Evolutionary conservation across 805 yeast genomes (phyloP), one percentile per base, ranked within the genome.

Genomic region (Barnettozyma sucrosica): DNA sequence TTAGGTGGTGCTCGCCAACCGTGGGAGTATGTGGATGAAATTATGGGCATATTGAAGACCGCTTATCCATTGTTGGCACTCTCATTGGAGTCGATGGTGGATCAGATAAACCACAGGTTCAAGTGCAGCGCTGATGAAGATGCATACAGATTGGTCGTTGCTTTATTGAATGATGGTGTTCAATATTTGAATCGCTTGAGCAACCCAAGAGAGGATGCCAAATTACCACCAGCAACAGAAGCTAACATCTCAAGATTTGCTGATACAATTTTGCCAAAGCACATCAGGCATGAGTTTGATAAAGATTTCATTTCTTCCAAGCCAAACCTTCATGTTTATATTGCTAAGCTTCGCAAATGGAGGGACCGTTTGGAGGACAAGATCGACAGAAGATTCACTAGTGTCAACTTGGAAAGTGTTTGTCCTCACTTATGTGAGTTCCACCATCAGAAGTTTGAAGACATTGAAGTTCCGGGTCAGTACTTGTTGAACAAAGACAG

Each of bases 361-460:
- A 78, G 97, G 55, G 90, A 89, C 55, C 74, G 97, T 40, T 71
- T 93, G 50, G 98, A 93, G 64, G 96, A 87, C 57, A 89, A 87
- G 62, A 74, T 93, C 51, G 98, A 93, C 63, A 76, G 96, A 54
- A 77, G 95, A 49, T 83, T 89, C 48, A 78, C 82, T 25, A 79
- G 80, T 56, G 85, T 89, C 43, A 85, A 89, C 56, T 67, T 93
- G 52, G 99, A 93, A 66, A 81, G 89, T 48, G 74, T 93, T 52
- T 89, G 97, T 59, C 97, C 98, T 14, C 98, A 92, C 57, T 73
- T 93, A 65, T 85, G 95, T 63, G 97, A 90, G 63, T 93, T 95
- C 79, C 99, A 93, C 67, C 96, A 93, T 64, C 98, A 93, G 65
- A 92, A 89, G 67, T 93, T 93, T 62, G 99, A 93, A 64, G 99